phyloP scores from a whole-genome alignment of 2,329 filamentous ascomycete species.

The Colletotrichum camelliae region DNA sequence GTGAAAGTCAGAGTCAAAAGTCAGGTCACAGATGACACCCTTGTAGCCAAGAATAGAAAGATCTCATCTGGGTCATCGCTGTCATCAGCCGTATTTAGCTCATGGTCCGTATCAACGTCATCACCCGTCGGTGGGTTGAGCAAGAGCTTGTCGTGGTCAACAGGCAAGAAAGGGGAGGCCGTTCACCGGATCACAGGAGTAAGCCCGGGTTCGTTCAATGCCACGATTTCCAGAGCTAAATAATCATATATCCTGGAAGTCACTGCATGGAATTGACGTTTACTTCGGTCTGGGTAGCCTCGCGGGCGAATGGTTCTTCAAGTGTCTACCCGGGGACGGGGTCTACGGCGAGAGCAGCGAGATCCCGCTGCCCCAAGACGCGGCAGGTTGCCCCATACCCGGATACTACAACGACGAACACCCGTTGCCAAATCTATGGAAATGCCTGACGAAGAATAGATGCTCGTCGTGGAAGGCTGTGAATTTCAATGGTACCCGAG shows the following conservation, averaged over 20 bases:
- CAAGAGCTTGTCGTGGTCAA: rapidly evolving
- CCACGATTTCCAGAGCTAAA: too few species aligned
- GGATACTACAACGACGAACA: too few species aligned
- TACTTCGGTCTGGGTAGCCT: neutral
- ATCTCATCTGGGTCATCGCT: neutral
- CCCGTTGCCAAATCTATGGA: too few species aligned
- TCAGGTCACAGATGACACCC: neutral
- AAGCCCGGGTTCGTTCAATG: neutral
- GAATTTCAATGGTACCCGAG: too few species aligned
- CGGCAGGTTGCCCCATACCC: neutral
- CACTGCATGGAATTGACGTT: too few species aligned
- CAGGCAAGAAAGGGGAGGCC: neutral
- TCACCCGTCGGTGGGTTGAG: neutral
- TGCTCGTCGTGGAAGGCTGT: too few species aligned
- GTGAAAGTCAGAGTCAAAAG: rapidly evolving
- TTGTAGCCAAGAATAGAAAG: neutral
- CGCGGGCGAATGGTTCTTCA: rapidly evolving
- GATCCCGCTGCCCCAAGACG: neutral
- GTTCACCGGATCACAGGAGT: neutral
- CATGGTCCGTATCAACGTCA: too few species aligned
- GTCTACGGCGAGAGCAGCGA: too few species aligned
- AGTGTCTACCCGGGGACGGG: neutral
- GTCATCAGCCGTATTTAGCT: too few species aligned
- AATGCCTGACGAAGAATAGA: too few species aligned
- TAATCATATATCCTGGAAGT: too few species aligned